Evolutionary conservation across 2,329 filamentous ascomycete genomes (phyloP).

Genomic region (Graphiopsis chlorocephala): DNA sequence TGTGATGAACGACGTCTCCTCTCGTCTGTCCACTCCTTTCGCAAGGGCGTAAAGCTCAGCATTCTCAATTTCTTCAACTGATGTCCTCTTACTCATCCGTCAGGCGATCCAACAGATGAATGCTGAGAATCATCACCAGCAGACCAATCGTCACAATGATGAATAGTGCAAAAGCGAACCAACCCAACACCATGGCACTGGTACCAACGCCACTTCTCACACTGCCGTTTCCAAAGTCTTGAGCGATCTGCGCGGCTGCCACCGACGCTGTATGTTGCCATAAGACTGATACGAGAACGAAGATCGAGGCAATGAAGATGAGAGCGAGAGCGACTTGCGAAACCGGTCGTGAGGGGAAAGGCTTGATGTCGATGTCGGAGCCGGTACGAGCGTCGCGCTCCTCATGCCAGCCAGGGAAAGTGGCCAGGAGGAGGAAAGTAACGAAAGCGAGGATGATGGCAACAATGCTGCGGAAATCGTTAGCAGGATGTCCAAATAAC

Average conservation of each 20-base stretch:
- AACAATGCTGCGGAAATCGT: conserved; percentile 66
- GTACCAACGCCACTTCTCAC: conserved; percentile 87
- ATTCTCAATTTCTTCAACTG: neutral
- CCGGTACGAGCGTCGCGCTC: conserved; percentile 73
- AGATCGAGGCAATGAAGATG: conserved; percentile 71
- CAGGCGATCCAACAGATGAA: conserved; percentile 69
- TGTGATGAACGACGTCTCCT: neutral
- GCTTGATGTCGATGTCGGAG: conserved; percentile 85
- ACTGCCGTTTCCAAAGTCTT: conserved; percentile 87
- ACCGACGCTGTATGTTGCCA: conserved; percentile 98
- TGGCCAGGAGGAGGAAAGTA: conserved; percentile 90
- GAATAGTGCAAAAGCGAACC: conserved; percentile 91
- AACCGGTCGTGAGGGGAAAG: conserved; percentile 87
- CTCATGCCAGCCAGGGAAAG: conserved; percentile 97
- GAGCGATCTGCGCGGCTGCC: conserved; percentile 86
- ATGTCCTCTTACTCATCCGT: conserved; percentile 40
- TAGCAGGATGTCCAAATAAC: conserved; percentile 12
- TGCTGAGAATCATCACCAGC: conserved; percentile 94
- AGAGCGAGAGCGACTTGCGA: conserved; percentile 90
- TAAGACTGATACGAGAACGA: conserved; percentile 65
- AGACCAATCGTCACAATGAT: conserved; percentile 95
- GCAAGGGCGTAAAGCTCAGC: neutral
- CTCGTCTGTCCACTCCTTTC: neutral
- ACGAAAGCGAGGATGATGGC: conserved; percentile 96
- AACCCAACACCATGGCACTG: conserved; percentile 92